Evolutionary conservation across 2,329 filamentous ascomycete species (phyloP).

Genomic region (Alternaria triticimaculans): DNA sequence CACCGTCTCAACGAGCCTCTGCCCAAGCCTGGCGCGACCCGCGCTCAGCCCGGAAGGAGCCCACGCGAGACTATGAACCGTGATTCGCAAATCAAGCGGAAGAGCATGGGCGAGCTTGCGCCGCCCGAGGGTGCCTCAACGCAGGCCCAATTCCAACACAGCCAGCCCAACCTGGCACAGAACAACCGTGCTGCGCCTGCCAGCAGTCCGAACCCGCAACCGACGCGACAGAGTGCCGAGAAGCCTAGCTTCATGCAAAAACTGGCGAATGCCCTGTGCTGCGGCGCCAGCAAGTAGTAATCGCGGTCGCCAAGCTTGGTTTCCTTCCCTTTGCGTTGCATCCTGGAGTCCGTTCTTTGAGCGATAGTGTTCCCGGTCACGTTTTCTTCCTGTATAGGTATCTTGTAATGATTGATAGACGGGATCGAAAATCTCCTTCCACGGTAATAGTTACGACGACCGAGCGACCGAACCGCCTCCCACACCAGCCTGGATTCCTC

Average conservation of each 20-base stretch:
- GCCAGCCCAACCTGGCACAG: constrained; percentile 79
- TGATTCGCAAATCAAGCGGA: constrained; percentile 62
- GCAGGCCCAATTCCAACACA: constrained; percentile 96
- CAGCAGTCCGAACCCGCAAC: constrained; percentile 55
- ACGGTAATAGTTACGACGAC: constrained; percentile 45
- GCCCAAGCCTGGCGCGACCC: constrained; percentile 67
- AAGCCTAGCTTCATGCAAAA: constrained; percentile 80
- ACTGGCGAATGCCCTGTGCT: constrained; percentile 91
- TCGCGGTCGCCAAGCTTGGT: constrained; percentile 23
- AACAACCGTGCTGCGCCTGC: constrained; percentile 65
- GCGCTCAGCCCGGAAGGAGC: constrained; percentile 54
- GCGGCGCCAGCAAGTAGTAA: constrained; percentile 57
- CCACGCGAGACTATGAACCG: constrained; percentile 40
- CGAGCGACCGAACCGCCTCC: constrained; percentile 29
- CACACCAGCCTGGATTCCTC: constrained; percentile 35
- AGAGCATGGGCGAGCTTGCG: constrained; percentile 77
- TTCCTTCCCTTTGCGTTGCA: constrained; percentile 38
- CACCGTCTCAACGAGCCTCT: constrained; percentile 57
- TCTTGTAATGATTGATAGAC: constrained; percentile 52
- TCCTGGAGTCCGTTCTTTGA: constrained; percentile 45
- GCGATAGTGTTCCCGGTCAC: constrained; percentile 37
- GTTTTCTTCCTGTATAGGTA: constrained; percentile 50
- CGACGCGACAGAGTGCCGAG: constrained; percentile 69
- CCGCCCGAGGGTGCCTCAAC: constrained; percentile 84
- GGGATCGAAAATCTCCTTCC: constrained; percentile 46